Conservation (phyloP, 495 filamentous ascomycete species). For the Neurospora tetraspora region DNA sequence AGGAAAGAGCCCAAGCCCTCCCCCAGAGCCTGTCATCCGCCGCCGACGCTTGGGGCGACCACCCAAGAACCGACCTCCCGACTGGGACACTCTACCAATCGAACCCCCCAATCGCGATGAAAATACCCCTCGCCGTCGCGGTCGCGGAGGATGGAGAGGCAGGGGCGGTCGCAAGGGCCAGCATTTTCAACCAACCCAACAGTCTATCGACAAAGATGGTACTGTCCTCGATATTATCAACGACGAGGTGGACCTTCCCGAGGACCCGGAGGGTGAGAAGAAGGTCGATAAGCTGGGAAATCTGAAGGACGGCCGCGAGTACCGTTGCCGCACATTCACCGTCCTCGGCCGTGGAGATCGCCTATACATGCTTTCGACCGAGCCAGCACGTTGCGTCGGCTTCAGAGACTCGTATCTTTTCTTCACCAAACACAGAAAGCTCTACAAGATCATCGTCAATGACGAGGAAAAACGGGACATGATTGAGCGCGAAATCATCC, state of each 20-base stretch:
- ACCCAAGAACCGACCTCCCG: constrained; percentile 70
- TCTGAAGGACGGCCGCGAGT: constrained; percentile 73
- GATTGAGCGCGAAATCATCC: constrained; percentile 88
- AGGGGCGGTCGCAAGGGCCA: constrained; percentile 67
- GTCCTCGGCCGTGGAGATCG: constrained; percentile 73
- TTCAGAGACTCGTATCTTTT: constrained; percentile 97
- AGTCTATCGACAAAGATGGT: constrained; percentile 89
- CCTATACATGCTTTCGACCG: constrained; percentile 96
- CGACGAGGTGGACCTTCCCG: constrained; percentile 82
- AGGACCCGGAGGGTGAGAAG: constrained; percentile 77
- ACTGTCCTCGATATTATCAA: constrained; percentile 84
- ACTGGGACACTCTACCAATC: constrained; percentile 55
- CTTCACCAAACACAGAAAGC: constrained; percentile 90
- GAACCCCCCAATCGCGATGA: constrained; percentile 45
- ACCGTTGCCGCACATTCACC: constrained; percentile 88
- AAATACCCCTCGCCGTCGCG: constrained; percentile 51
- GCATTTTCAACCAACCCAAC: constrained; percentile 56
- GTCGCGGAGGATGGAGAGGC: constrained; percentile 57
- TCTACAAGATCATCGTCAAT: constrained; percentile 92
- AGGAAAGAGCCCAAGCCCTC: constrained; percentile 40
- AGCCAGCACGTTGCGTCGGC: constrained; percentile 90
- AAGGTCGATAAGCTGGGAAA: constrained; percentile 87
- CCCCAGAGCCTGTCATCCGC: constrained; percentile 49
- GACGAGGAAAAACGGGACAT: constrained; percentile 88
- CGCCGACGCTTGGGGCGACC: constrained; percentile 77